phyloP scores from a whole-genome alignment of 192 early-diverging fungal genomes.

The Coemansia sp. region DNA sequence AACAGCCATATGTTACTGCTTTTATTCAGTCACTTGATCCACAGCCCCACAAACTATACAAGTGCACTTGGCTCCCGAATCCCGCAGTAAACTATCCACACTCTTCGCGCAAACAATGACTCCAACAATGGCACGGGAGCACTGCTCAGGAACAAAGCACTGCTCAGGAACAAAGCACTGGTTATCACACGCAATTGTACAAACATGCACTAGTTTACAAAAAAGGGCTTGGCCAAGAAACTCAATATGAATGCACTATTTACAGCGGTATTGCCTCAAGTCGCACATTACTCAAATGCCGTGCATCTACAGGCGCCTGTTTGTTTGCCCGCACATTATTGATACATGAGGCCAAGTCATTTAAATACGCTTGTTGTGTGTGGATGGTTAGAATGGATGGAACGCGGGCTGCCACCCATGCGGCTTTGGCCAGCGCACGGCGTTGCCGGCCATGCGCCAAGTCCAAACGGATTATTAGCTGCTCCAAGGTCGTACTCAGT shows the following conservation, averaged over 20 bases:
- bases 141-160: too few species aligned
- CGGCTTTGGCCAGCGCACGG: slow-evolving; percentile 28
- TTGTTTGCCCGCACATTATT: slow-evolving; percentile 6
- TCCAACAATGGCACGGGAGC: too few species aligned
- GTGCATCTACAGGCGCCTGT: neutral
- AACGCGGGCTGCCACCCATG: slow-evolving; percentile 16
- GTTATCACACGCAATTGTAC: neutral
- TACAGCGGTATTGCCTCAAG: neutral
- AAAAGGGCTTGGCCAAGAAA: neutral
- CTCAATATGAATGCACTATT: neutral
- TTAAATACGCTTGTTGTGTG: slow-evolving; percentile 15
- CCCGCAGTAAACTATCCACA: too few species aligned
- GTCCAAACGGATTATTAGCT: slow-evolving; percentile 12
- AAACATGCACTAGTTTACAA: neutral
- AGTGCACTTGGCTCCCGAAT: too few species aligned
- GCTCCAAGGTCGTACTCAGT: slow-evolving; percentile 18
- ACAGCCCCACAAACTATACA: too few species aligned
- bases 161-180: too few species aligned
- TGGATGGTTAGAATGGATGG: slow-evolving; percentile 25
- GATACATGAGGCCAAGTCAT: slow-evolving; percentile 10
- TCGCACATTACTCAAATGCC: slow-evolving; percentile 5
- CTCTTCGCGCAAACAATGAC: too few species aligned
- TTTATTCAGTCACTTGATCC: too few species aligned
- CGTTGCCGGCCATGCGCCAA: neutral
- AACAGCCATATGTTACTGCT: too few species aligned